phyloP scores from a whole-genome alignment of 192 early-diverging fungal genomes.

The Kappamyces sp. region DNA sequence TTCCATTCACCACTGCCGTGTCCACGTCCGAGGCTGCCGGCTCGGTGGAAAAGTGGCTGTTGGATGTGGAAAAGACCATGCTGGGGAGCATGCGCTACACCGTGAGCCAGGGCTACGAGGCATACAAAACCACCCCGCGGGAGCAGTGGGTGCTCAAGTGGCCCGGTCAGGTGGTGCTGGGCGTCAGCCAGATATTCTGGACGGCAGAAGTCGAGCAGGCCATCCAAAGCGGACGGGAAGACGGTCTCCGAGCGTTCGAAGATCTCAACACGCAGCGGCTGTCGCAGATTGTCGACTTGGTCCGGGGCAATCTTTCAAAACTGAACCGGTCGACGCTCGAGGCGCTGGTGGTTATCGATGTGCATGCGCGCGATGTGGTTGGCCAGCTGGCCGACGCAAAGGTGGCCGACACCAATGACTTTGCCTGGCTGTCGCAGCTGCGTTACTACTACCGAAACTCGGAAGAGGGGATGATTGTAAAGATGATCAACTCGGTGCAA shows the following conservation, averaged over 20 bases:
- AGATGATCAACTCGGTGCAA: slow-evolving; percentile 62
- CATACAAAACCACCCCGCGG: slow-evolving; percentile 40
- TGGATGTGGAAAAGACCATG: slow-evolving; percentile 54
- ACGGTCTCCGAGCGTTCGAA: slow-evolving; percentile 43
- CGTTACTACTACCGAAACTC: slow-evolving; percentile 55
- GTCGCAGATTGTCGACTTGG: slow-evolving; percentile 49
- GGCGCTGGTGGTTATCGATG: slow-evolving; percentile 58
- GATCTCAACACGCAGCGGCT: slow-evolving; percentile 45
- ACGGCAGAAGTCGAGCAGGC: slow-evolving; percentile 54
- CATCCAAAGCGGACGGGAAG: slow-evolving; percentile 36
- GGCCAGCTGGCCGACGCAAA: slow-evolving; percentile 40
- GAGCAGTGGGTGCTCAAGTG: slow-evolving; percentile 57
- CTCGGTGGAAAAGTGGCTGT: slow-evolving; percentile 52
- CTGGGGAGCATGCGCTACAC: slow-evolving; percentile 43
- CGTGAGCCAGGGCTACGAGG: slow-evolving; percentile 27
- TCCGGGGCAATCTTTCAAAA: slow-evolving; percentile 46
- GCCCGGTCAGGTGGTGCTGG: slow-evolving; percentile 58
- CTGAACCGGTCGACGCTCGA: slow-evolving; percentile 46
- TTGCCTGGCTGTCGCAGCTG: slow-evolving; percentile 52
- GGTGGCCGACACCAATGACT: slow-evolving; percentile 37
- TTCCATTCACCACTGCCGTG: slow-evolving; percentile 39
- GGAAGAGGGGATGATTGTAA: slow-evolving; percentile 47
- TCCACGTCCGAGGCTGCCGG: slow-evolving; percentile 49
- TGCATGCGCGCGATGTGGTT: slow-evolving; percentile 56
- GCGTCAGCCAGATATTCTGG: slow-evolving; percentile 55